Evolutionary conservation across 2,329 filamentous ascomycete species (phyloP), one percentile per base, ranked within the genome.

Genomic region (Sclerotinia nivalis): DNA sequence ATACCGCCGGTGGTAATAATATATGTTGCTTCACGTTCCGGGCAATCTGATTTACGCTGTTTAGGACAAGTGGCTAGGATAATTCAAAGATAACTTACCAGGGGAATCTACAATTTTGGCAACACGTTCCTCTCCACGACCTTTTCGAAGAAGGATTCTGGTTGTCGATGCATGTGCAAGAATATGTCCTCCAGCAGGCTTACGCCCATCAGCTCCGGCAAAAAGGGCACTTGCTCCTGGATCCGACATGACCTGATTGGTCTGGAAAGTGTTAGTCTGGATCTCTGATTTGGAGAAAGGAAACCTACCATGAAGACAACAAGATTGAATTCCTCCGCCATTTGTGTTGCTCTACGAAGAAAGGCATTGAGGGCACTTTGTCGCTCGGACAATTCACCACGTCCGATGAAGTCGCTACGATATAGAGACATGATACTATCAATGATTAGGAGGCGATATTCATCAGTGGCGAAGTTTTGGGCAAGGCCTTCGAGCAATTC

Each of bases 371-470:
- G 82, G 75, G 89, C 90, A 79, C 90, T 87, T 79, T 91, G 89
- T 40, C 89, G 85, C 73, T 91, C 89, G 28, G 87, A 87, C 69
- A 91, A 82, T 77, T 91, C 89, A 25, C 88, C 89, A 68, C 89
- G 86, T 10, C 89, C 89, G 74, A 83, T 84, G 74, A 86, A 91
- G 79, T 91, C 89, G 58, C 89, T 88, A 47, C 89, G 86, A 75
- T 90, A 91, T 69, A 88, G 86, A 60, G 89, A 87, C 85, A 91
- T 90, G 76, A 91, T 89, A 75, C 88, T 90, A 79, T 91, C 89
- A 75, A 91, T 86, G 73, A 91, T 84, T 65, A 91, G 82, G 66
- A 91, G 84, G 40, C 88, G 85, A 75, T 88, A 91, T 73, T 89
- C 85, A 55, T 88, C 88, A 12, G 83, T 84, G 18, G 86, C 84